Evolutionary conservation across 768 basidiomycete genomes (phyloP).

Genomic region (Rhizopogon vinicolor): DNA sequence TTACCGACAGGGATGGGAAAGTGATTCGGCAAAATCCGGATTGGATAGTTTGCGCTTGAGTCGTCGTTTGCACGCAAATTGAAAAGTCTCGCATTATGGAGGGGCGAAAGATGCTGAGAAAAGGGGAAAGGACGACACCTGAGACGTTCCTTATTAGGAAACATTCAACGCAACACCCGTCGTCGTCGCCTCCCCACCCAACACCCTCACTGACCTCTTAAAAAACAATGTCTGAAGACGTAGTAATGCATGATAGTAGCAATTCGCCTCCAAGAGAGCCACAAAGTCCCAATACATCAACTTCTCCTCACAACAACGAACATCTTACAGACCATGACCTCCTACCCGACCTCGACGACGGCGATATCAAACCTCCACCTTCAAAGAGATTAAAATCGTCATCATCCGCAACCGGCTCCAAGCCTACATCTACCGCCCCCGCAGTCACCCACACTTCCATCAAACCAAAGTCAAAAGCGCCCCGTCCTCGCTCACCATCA

Average conservation of each 20-base stretch:
- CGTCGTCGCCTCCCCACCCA: conserved; percentile 12
- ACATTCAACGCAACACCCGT: conserved; percentile 24
- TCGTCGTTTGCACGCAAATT: no score
- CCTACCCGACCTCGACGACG: conserved; percentile 7
- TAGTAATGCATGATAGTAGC: conserved; percentile 22
- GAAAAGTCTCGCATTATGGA: neutral
- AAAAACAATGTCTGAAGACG: conserved; percentile 20
- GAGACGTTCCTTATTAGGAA: conserved; percentile 34
- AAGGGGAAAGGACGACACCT: conserved; percentile 14
- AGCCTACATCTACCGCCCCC: conserved; percentile 19
- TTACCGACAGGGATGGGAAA: conserved; percentile 9
- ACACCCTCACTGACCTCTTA: neutral
- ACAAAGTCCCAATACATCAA: conserved; percentile 10
- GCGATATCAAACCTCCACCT: conserved; percentile 23
- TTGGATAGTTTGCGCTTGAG: no score
- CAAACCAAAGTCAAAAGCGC: conserved; percentile 51
- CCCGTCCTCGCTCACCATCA: conserved; percentile 45
- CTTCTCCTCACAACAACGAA: conserved; percentile 15
- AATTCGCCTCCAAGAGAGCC: neutral
- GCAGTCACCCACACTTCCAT: conserved; percentile 19
- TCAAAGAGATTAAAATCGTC: conserved; percentile 25
- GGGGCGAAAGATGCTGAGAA: conserved; percentile 24
- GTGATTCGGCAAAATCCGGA: neutral
- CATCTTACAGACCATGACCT: conserved; percentile 10
- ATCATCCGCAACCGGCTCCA: conserved; percentile 18